Evolutionary conservation across 495 filamentous ascomycete species (phyloP).

Genomic region (Thozetella sp.): DNA sequence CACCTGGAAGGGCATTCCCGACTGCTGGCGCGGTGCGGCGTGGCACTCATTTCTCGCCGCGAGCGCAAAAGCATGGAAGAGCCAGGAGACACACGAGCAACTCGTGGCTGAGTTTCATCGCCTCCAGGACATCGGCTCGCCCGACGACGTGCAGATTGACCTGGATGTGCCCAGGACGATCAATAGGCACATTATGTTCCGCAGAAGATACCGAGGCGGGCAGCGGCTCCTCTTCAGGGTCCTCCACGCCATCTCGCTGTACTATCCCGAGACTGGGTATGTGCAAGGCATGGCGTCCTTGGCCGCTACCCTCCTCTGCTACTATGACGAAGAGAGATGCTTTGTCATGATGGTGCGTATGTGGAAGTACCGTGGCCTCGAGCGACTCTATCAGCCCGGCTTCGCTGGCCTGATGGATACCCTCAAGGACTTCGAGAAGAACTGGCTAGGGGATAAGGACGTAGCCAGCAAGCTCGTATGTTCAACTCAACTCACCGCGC

Average conservation of each 20-base stretch:
- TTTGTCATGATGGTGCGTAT: conserved; percentile 95
- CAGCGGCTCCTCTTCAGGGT: conserved; percentile 93
- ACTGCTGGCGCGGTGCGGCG: conserved; percentile 90
- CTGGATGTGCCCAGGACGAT: conserved; percentile 96
- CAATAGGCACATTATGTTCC: conserved; percentile 96
- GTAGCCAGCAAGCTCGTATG: conserved; percentile 79
- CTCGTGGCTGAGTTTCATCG: conserved; percentile 71
- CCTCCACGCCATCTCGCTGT: conserved; percentile 84
- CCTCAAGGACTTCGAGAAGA: conserved; percentile 82
- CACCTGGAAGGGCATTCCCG: conserved; percentile 98
- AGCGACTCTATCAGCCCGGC: conserved; percentile 78
- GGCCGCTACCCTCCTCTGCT: conserved; percentile 91
- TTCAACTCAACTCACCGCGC: conserved; percentile 17
- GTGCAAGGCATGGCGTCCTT: conserved; percentile 98
- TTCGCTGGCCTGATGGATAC: conserved; percentile 89
- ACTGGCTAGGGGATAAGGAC: conserved; percentile 79
- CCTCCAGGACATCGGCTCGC: conserved; percentile 69
- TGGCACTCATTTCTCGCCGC: conserved; percentile 94
- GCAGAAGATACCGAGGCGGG: conserved; percentile 84
- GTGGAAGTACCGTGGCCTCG: conserved; percentile 86
- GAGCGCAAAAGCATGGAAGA: conserved; percentile 68
- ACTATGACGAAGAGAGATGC: conserved; percentile 91
- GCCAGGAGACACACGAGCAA: conserved; percentile 66
- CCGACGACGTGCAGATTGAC: conserved; percentile 97
- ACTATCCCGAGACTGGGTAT: conserved; percentile 91